Percentiles rank a stretch among this genome's conserved stretches.
phyloP scores from a whole-genome alignment of 1,284 basidiomycete genomes.

The Melanopsichium pennsylvanicum region DNA sequence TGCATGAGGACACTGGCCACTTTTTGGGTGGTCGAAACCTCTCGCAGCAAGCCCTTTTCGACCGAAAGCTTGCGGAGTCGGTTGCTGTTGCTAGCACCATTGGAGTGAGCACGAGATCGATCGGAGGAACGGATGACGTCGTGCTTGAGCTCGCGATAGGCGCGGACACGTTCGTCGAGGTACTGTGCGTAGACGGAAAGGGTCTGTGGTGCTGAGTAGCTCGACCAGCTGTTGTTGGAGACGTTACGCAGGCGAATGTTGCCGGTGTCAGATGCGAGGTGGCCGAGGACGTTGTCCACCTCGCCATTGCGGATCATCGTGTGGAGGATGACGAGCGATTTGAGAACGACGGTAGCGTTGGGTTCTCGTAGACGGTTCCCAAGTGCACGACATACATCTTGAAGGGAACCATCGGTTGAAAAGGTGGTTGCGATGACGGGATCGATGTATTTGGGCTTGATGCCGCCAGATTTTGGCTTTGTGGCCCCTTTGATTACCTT shows the following conservation, averaged over 20 bases:
- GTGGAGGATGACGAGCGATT: slow-evolving; percentile 91
- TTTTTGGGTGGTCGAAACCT: slow-evolving; percentile 87
- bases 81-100: slow-evolving; percentile 56
- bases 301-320: slow-evolving; percentile 92
- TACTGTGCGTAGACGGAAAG: slow-evolving; percentile 87
- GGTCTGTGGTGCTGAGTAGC: slow-evolving; percentile 75
- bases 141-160: slow-evolving; percentile 88
- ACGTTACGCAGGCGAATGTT: slow-evolving; percentile 81
- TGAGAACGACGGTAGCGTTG: slow-evolving; percentile 92
- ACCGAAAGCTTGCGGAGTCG: slow-evolving; percentile 90
- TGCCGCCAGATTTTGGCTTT: slow-evolving; percentile 62
- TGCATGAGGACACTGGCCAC: slow-evolving; percentile 87
- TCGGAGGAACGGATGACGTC: slow-evolving; percentile 91
- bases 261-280: slow-evolving; percentile 74
- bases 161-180: slow-evolving; percentile 86
- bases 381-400: slow-evolving; percentile 89
- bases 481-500: slow-evolving; percentile 63
- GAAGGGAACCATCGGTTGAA: slow-evolving; percentile 86
- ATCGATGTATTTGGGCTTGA: slow-evolving; percentile 66
- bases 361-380: slow-evolving; percentile 84
- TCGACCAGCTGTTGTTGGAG: slow-evolving; percentile 27
- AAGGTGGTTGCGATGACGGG: slow-evolving; percentile 93
- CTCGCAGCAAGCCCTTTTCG: slow-evolving; percentile 91
- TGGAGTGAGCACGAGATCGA: slow-evolving; percentile 71
- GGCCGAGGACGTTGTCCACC: slow-evolving; percentile 86